Evolutionary conservation across 805 yeast species (phyloP).

Genomic region (Kodamaea jinghongensis): DNA sequence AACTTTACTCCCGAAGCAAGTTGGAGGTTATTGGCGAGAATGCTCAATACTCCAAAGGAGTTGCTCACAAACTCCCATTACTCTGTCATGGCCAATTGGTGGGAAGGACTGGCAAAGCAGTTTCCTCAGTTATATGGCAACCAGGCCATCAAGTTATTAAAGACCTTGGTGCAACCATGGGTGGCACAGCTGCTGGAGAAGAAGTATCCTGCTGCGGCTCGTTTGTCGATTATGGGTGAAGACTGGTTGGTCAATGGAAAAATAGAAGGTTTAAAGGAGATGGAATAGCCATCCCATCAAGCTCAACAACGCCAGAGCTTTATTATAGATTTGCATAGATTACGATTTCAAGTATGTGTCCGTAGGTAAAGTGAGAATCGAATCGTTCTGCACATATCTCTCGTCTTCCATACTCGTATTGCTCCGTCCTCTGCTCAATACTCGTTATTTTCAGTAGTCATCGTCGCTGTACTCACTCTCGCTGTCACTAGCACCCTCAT

Average conservation of each 20-base stretch:
- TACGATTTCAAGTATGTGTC: too few species aligned
- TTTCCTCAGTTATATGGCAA: conserved; percentile 57
- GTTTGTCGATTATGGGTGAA: conserved; percentile 74
- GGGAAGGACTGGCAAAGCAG: conserved; percentile 75
- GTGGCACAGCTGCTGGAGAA: conserved; percentile 48
- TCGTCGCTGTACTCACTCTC: conserved; percentile 4
- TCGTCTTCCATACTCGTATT: too few species aligned
- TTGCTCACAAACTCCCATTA: conserved; percentile 67
- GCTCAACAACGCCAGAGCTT: neutral
- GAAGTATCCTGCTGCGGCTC: conserved; percentile 72
- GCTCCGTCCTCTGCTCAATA: too few species aligned
- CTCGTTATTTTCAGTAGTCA: neutral
- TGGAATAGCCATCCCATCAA: conserved; percentile 29
- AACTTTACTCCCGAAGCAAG: conserved; percentile 32
- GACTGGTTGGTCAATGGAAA: conserved; percentile 59
- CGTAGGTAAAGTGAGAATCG: too few species aligned
- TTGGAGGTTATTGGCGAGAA: conserved; percentile 76
- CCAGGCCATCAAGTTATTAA: conserved; percentile 67
- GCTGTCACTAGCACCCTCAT: conserved; percentile 12
- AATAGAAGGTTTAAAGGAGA: conserved; percentile 43
- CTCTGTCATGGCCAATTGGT: conserved; percentile 75
- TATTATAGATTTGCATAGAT: neutral
- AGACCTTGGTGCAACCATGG: conserved; percentile 48
- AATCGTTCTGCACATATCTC: too few species aligned
- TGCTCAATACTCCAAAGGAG: conserved; percentile 53